Evolutionary conservation across 208 protist species (phyloP).

Genomic region (Acanthamoeba rhysodes): DNA sequence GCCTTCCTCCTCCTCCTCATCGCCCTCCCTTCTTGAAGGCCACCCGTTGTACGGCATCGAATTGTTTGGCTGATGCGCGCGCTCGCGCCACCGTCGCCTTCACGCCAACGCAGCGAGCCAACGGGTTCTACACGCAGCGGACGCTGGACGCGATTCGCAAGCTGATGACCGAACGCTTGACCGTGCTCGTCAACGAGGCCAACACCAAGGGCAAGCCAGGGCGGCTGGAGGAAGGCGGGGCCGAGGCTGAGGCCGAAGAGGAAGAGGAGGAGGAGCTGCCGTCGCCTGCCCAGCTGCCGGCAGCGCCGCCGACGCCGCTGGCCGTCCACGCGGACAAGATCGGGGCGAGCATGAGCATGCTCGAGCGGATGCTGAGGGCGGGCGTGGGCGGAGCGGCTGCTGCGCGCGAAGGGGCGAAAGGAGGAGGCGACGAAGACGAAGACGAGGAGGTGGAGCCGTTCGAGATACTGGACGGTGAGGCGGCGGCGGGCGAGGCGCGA

Average conservation of each 20-base stretch:
- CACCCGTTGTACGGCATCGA: too few species aligned
- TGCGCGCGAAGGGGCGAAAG: not conserved
- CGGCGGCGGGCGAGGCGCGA: not conserved
- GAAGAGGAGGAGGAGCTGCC: slow-evolving; percentile 18
- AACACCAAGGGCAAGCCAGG: not conserved
- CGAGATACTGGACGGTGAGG: not conserved
- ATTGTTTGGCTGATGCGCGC: not conserved
- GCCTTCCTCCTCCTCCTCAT: not conserved
- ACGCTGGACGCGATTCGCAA: not conserved
- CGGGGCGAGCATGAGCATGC: not conserved
- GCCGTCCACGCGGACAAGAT: not conserved
- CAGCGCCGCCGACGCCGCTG: not conserved
- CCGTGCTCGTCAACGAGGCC: not conserved
- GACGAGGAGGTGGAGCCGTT: not conserved
- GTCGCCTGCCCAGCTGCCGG: not conserved
- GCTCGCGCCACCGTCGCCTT: too few species aligned
- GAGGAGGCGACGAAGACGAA: not conserved
- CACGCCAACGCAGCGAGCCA: not conserved
- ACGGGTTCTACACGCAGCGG: slow-evolving; percentile 17
- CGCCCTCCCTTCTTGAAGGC: not conserved
- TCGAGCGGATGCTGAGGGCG: slow-evolving; percentile 18
- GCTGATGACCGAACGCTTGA: slow-evolving; percentile 10
- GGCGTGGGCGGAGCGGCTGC: not conserved
- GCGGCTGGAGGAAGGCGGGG: not conserved
- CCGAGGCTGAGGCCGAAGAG: not conserved